Evolutionary conservation across 148 eudicot species (phyloP), one percentile per base, ranked within the genome.

Genomic region (Oxyria digyna): DNA sequence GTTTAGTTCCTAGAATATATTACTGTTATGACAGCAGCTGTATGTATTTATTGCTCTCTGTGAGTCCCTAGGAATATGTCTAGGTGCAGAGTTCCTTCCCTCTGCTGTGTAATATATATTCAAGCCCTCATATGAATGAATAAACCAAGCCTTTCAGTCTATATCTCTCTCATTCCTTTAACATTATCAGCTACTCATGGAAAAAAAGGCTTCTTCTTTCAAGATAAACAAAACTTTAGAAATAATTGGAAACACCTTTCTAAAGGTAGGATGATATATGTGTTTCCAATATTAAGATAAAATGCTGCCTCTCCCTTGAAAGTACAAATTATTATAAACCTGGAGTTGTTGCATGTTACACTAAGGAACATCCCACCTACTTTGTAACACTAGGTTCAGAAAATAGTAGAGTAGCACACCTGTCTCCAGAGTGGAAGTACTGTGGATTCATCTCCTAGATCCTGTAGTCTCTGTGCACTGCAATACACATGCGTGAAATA

Each of bases 381-480:
- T 46, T 17, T n/a, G 23, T n/a, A 46, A 46, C 52, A 46, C 27
- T 11, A 24, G 8, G 31, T 18, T 29, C 38, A 10, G 21, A 46
- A 17, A 18, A 29, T 10, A 32, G 42, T 43, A 38, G 20, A 67
- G 31, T 27, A 26, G 71, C 78, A 74, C 76, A 88, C 99, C 87
- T 94, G 99, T 84, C 89, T 85, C 99, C 99, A 94, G 55, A 94
- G 92, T 75, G 99, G 99, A 70, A 94, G 89, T 52, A 83, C 68
- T 79, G 84, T 90, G 52, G 99, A 78, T 80, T 94, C 99, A 50
- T 87, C 96, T 41, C 91, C 96, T 71, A 90, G 81, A 74, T 77
- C 89, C 72, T 87, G 83, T 76, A 90, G 76, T 74, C 88, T 75
- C 82, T 94, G 99, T 76, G 87, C 74, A 76, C 99, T 94, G 80